Evolutionary conservation across 176 grass and related monocot genomes (phyloP), one percentile per base, ranked within the genome.

Genomic region (Pharus latifolius): DNA sequence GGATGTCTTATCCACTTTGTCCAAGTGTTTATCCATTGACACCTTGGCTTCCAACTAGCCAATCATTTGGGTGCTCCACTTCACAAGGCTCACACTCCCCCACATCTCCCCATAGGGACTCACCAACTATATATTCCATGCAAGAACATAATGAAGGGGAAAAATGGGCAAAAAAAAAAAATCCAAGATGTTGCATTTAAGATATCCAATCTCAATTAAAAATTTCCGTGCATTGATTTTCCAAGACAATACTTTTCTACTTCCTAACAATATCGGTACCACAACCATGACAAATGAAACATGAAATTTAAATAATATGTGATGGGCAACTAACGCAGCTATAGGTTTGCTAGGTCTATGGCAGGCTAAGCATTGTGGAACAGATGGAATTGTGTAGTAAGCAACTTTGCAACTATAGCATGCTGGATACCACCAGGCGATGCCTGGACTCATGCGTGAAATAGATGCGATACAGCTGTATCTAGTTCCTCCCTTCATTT

Each of bases 1-100:
- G n/a, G n/a, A n/a, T n/a, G 75, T 35, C 72, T 78, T 87, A 87
- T 87, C 85, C 63, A 69, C 62, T 68, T 85, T 69, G 76, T 85
- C 70, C 43, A 48, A 18, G 49, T 70, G 40, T 35, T 87, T 31
- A 82, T 69, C 60, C 68, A 27, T 68, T 72, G 62, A 49, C 45
- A 62, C 55, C 73, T 57, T 74, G 73, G 79, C 74, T 78, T 61
- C 47, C 60, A 68, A 63, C 74, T 82, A 65, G 53, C 74, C 25
- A 52, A 63, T 87, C 79, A 74, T 56, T 50, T 16, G 45, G 79
- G 37, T 68, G 66, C 59, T 78, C 57, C 74, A 57, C 62, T 47
- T 49, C 26, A 8, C 67, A 24, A 68, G 73, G 60, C 34, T 62
- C 73, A 48, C 54, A 65, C 40, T 41, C 1, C 77, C 78, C 59